Percentiles rank a stretch among this genome's conserved stretches.
Evolutionary conservation across 2,329 filamentous ascomycete species (phyloP).

Genomic region (Rhynchosporium agropyri): DNA sequence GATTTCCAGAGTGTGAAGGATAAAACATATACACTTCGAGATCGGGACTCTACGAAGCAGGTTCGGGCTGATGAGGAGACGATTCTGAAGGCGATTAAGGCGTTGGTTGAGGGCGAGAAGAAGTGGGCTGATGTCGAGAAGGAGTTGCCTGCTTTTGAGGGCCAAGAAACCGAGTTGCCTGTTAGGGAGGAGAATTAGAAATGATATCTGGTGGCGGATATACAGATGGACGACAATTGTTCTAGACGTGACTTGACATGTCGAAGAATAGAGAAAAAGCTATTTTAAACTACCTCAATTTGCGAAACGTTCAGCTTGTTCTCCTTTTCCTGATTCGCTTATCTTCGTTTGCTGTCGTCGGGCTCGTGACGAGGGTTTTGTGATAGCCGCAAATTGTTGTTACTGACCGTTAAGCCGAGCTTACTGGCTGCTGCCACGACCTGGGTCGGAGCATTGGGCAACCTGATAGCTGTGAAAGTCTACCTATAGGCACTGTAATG

Average conservation of each 20-base stretch:
- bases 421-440: no score
- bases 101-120: slow-evolving; percentile 54
- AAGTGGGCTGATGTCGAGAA: slow-evolving; percentile 69
- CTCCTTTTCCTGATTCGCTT: background rate
- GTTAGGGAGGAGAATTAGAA: slow-evolving; percentile 22
- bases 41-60: slow-evolving; percentile 88
- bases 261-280: slow-evolving; percentile 10
- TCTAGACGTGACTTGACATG: slow-evolving; percentile 11
- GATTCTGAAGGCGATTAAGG: slow-evolving; percentile 71
- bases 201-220: background rate
- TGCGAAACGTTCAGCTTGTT: background rate
- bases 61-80: slow-evolving; percentile 81
- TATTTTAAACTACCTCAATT: slow-evolving; percentile 9
- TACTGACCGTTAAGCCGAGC: no score
- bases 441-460: no score
- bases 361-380: no score
- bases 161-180: slow-evolving; percentile 58
- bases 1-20: slow-evolving; percentile 96
- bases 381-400: no score
- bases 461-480: no score
- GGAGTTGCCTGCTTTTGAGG: slow-evolving; percentile 82
- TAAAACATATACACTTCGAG: slow-evolving; percentile 81
- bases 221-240: slow-evolving; percentile 1
- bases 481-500: no score
- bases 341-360: background rate